These are phyloP conservation scores for Kodamaea neixiangensis DNA, from an alignment of 805 yeast species.

Conservation along the genomic window DNA sequence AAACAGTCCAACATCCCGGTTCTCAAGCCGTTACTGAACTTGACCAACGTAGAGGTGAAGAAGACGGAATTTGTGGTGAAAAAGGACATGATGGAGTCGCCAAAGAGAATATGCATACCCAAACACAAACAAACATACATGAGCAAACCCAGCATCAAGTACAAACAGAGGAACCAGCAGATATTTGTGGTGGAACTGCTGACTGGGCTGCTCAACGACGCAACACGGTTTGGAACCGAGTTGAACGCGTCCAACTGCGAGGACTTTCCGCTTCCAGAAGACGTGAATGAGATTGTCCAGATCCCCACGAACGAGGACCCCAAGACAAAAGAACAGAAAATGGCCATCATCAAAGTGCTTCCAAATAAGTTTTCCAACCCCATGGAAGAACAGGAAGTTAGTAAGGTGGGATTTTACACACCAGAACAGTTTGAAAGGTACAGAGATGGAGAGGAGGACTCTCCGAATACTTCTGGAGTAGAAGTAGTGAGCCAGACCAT, in stretches of 20 bases:
- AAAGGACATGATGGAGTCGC: constrained; percentile 26
- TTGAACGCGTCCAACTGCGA: constrained; percentile 61
- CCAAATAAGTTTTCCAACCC: constrained; percentile 11
- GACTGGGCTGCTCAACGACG: constrained; percentile 61
- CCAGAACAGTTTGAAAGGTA: constrained; percentile 29
- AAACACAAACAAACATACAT: constrained; percentile 26
- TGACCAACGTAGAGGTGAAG: constrained; percentile 17
- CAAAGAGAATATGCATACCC: constrained; percentile 49
- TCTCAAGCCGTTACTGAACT: constrained; percentile 27
- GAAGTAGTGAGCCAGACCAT: constrained; percentile 20
- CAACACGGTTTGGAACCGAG: constrained; percentile 70
- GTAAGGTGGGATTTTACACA: constrained; percentile 31
- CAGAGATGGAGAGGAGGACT: constrained; percentile 11
- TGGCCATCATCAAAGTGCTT: constrained; percentile 45
- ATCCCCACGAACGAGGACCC: constrained; percentile 48
- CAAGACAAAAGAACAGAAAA: constrained; percentile 25
- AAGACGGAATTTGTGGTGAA: constrained; percentile 13
- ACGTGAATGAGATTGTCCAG: constrained; percentile 56
- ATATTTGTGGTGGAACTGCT: constrained; percentile 62
- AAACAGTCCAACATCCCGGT: constrained; percentile 25
- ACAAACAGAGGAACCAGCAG: constrained; percentile 14
- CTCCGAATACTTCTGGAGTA: constrained; percentile 21
- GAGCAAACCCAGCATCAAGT: constrained; percentile 34
- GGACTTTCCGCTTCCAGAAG: constrained; percentile 63
- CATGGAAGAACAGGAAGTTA: constrained; percentile 13